These are phyloP conservation scores for Salmacisia buchloeana DNA, from an alignment of 1,284 basidiomycete species.

Conservation along the genomic window DNA sequence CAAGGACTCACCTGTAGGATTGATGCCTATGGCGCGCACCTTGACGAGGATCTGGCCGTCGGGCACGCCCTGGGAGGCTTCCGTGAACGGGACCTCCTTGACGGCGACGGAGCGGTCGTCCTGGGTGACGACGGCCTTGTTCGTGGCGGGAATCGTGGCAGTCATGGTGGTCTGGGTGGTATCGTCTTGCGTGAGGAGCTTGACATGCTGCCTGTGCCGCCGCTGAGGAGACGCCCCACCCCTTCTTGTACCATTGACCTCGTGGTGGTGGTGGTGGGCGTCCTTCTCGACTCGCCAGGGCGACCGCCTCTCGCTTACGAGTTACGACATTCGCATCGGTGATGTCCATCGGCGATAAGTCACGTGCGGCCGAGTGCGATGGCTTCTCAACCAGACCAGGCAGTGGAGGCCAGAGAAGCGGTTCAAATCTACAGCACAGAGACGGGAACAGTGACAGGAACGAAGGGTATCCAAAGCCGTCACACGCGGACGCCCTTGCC, in stretches of 20 bases:
- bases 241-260: no score
- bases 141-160: conserved; percentile 5
- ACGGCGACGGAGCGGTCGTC: conserved; percentile 6
- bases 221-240: no score
- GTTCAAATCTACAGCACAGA: no score
- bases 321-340: no score
- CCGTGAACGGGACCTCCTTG: conserved; percentile 2
- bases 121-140: conserved; percentile 9
- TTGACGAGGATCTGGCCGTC: conserved; percentile 10
- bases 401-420: no score
- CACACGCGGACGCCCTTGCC: not conserved
- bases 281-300: no score
- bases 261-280: no score
- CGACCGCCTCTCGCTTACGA: no score
- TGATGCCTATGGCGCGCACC: conserved; percentile 8
- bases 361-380: no score
- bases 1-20: conserved; percentile 9
- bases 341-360: no score
- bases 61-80: not conserved
- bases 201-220: no score
- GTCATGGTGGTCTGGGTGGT: not conserved
- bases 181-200: not conserved
- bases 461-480: not conserved
- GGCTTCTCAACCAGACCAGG: no score
- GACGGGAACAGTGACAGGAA: not conserved